A percentile compares a stretch with the other conserved stretches of the same genome.
Evolutionary conservation across 1,139 yeast species (phyloP).

Genomic region (Kurtzmaniella natalensis): DNA sequence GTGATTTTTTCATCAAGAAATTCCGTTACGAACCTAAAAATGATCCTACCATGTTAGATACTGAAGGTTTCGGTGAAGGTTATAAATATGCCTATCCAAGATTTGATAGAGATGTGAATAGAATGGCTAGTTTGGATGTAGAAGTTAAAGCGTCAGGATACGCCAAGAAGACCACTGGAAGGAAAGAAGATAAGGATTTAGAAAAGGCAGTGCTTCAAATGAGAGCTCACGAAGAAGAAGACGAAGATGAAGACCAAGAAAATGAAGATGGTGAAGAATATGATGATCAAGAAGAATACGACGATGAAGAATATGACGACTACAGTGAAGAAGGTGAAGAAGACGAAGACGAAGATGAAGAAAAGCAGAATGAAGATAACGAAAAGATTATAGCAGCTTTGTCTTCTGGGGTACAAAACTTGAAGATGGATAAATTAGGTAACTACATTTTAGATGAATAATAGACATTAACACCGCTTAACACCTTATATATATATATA

Average conservation of each 20-base stretch:
- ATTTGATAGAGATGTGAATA: constrained; percentile 68
- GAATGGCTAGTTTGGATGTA: constrained; percentile 69
- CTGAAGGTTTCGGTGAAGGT: constrained; percentile 78
- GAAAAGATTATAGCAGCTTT: constrained; percentile 70
- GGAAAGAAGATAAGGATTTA: constrained; percentile 51
- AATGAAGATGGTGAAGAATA: constrained; percentile 28
- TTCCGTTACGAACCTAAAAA: constrained; percentile 65
- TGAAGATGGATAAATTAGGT: constrained; percentile 78
- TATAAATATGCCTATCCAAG: constrained; percentile 75
- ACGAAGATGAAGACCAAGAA: constrained; percentile 25
- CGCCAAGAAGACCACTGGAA: constrained; percentile 60
- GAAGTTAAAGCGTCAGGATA: constrained; percentile 91
- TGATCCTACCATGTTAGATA: constrained; percentile 66
- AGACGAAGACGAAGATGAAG: constrained; percentile 29
- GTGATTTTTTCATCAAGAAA: constrained; percentile 75
- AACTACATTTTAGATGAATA: constrained; percentile 63
- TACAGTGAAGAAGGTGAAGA: constrained; percentile 24
- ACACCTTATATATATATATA: too few relatives aligned
- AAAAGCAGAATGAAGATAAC: constrained; percentile 51
- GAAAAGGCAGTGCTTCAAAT: constrained; percentile 68
- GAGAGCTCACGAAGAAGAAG: constrained; percentile 43
- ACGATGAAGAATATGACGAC: constrained; percentile 24
- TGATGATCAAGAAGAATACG: constrained; percentile 25
- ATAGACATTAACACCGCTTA: too few relatives aligned
- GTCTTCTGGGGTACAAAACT: constrained; percentile 51